These are phyloP conservation scores for Emergomyces orientalis DNA, from an alignment of 2,329 filamentous ascomycete species.

Conservation along the genomic window DNA sequence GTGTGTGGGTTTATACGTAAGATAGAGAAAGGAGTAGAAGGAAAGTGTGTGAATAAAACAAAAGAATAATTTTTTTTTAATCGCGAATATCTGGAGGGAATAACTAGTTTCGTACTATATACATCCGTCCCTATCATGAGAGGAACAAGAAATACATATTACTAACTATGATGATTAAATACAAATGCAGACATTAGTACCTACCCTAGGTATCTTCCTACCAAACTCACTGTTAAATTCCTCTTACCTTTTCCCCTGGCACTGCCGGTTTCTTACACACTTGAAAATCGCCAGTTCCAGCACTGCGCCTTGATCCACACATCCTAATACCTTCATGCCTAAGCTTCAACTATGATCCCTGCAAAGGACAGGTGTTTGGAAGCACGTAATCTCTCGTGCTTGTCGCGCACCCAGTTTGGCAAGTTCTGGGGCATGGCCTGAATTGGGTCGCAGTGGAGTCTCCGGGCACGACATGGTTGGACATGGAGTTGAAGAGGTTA, in stretches of 20 bases:
- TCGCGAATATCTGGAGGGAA: too few species aligned
- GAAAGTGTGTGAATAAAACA: too few species aligned
- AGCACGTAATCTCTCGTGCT: background rate
- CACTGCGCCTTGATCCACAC: background rate
- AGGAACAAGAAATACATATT: background rate
- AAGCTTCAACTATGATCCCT: background rate
- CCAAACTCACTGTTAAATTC: background rate
- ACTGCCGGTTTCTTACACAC: background rate
- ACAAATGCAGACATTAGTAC: background rate
- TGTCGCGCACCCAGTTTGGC: conserved; percentile 11
- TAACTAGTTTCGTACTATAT: background rate
- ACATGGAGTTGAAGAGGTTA: conserved; percentile 14
- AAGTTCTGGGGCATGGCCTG: conserved; percentile 11
- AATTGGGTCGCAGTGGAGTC: conserved; percentile 11
- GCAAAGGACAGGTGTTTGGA: background rate
- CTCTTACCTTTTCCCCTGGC: background rate
- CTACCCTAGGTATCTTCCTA: background rate
- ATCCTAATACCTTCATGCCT: background rate
- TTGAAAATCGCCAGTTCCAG: background rate
- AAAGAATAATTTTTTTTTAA: too few species aligned
- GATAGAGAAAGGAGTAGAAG: too few species aligned
- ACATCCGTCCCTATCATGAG: background rate
- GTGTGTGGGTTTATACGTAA: too few species aligned
- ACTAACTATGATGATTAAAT: background rate
- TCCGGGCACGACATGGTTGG: conserved; percentile 8